Evolutionary conservation across 2,329 filamentous ascomycete species (phyloP).

Genomic region (Neopestalotiopsis clavispora): DNA sequence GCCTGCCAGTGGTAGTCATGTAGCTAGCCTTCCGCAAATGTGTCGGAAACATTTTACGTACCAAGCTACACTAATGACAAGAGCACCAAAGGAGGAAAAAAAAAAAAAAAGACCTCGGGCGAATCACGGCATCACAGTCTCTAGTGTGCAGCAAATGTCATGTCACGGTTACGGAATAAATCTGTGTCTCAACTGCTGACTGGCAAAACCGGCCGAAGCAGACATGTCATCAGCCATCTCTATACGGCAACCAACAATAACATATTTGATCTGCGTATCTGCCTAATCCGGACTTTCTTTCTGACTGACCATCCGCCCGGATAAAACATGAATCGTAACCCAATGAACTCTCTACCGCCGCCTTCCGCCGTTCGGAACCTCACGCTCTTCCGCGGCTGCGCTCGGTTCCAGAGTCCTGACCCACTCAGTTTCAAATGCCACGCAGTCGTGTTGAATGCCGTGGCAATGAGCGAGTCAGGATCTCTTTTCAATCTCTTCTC

Average conservation of each 20-base stretch:
- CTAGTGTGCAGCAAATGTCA: not conserved
- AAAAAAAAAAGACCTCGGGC: not conserved
- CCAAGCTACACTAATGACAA: not conserved
- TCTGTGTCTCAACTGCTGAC: not conserved
- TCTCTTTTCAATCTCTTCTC: no score
- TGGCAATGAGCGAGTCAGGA: not conserved
- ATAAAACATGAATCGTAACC: not conserved
- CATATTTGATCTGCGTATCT: no score
- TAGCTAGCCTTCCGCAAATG: not conserved
- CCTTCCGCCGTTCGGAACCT: constrained; percentile 1
- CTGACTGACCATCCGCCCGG: not conserved
- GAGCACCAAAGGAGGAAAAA: no score
- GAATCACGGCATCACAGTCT: not conserved
- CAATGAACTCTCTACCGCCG: not conserved
- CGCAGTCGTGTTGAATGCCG: not conserved
- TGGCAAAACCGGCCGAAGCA: not conserved
- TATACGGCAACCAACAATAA: not conserved
- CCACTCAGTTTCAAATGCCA: constrained; percentile 14
- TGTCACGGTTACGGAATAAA: not conserved
- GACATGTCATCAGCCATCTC: not conserved
- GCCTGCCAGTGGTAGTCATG: no score
- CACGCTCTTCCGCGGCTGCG: constrained; percentile 9
- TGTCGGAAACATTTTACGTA: not conserved
- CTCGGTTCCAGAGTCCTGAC: not conserved
- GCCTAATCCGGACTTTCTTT: not conserved